Conservation (phyloP, 2,329 filamentous ascomycete genomes). For the Bipolaris bicolor region DNA sequence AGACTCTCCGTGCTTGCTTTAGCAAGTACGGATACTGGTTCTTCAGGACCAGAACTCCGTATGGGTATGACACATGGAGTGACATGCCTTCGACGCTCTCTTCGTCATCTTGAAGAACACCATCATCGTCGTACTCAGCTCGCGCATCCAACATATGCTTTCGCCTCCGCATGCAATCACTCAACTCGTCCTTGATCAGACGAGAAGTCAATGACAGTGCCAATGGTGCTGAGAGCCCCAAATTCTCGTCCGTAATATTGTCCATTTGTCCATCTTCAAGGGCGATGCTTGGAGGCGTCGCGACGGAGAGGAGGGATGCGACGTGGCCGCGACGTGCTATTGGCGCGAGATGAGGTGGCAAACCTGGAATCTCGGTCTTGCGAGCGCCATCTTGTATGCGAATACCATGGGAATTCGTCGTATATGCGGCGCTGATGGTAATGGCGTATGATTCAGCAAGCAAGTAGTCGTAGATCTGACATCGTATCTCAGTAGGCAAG, state of each 20-base stretch:
- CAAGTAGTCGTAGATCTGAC: slow-evolving; percentile 51
- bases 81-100: slow-evolving; percentile 42
- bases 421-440: slow-evolving; percentile 49
- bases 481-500: slow-evolving; percentile 51
- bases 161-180: slow-evolving; percentile 36
- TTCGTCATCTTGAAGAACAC: background rate
- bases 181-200: slow-evolving; percentile 46
- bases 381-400: slow-evolving; percentile 35
- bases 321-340: slow-evolving; percentile 44
- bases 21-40: slow-evolving; percentile 49
- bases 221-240: slow-evolving; percentile 31
- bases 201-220: slow-evolving; percentile 41
- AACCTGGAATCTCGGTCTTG: slow-evolving; percentile 40
- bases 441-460: slow-evolving; percentile 45
- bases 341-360: slow-evolving; percentile 46
- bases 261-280: slow-evolving; percentile 18
- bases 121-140: slow-evolving; percentile 5
- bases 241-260: slow-evolving; percentile 13
- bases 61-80: slow-evolving; percentile 50
- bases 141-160: slow-evolving; percentile 23
- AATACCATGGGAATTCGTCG: slow-evolving; percentile 35
- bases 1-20: slow-evolving; percentile 49
- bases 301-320: slow-evolving; percentile 40
- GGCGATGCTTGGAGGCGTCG: slow-evolving; percentile 32
- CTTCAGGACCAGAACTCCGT: slow-evolving; percentile 50